phyloP scores from a whole-genome alignment of 2,329 filamentous ascomycete species.

The Aspergillus proliferans region DNA sequence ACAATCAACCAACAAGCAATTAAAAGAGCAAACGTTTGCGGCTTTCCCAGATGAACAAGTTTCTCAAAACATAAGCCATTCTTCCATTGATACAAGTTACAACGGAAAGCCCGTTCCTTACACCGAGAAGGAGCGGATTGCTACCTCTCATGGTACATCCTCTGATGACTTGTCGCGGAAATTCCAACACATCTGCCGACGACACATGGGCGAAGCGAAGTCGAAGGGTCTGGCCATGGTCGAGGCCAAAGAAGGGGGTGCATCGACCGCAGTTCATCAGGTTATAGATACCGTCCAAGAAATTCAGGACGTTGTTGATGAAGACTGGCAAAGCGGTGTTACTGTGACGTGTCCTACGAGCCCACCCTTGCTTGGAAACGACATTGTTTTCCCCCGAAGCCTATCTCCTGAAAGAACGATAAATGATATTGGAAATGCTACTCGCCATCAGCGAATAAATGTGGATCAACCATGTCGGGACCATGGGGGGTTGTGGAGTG shows the following conservation, averaged over 20 bases:
- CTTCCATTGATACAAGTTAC: constrained; percentile 38
- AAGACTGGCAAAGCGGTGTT: neutral
- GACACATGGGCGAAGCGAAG: constrained; percentile 63
- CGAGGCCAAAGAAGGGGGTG: constrained; percentile 15
- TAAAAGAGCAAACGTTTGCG: constrained; percentile 58
- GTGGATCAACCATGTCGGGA: constrained; percentile 44
- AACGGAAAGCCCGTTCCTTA: constrained; percentile 22
- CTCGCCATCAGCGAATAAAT: constrained; percentile 46
- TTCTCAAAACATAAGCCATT: constrained; percentile 43
- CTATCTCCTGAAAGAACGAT: constrained; percentile 77
- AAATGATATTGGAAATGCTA: constrained; percentile 68
- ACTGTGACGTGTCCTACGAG: constrained; percentile 46
- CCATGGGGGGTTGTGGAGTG: constrained; percentile 66
- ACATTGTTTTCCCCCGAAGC: constrained; percentile 75
- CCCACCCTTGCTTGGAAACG: constrained; percentile 82
- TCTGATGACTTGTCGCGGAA: constrained; percentile 58
- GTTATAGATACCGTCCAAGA: neutral
- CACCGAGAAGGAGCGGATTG: constrained; percentile 20
- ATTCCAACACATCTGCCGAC: constrained; percentile 66
- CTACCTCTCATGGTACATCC: constrained; percentile 37
- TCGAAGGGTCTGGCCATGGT: constrained; percentile 33
- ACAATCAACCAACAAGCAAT: constrained; percentile 69
- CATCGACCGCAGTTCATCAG: neutral
- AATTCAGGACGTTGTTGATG: constrained; percentile 1
- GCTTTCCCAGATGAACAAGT: constrained; percentile 45